Conservation (phyloP, 1,139 yeast species). For the Pichia sp. region DNA sequence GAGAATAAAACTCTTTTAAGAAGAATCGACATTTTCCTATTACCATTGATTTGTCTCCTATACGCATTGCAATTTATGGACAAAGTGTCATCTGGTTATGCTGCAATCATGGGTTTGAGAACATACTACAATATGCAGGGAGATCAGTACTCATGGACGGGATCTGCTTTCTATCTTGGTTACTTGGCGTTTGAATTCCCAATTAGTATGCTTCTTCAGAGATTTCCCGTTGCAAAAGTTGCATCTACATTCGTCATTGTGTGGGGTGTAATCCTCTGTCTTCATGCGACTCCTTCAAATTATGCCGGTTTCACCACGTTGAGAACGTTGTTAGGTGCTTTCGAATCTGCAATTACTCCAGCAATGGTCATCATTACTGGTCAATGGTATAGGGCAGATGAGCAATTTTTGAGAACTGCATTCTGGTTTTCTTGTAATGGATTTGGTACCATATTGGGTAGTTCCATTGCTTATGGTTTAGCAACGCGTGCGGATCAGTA, state of each 20-base stretch:
- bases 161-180: conserved; percentile 50
- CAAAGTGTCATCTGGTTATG: conserved; percentile 50
- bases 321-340: conserved; percentile 40
- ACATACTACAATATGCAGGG: conserved; percentile 43
- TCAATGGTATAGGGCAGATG: conserved; percentile 47
- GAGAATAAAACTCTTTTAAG: conserved; percentile 33
- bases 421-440: conserved; percentile 48
- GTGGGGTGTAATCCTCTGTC: conserved; percentile 41
- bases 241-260: conserved; percentile 31
- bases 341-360: conserved; percentile 34
- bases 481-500: conserved; percentile 27
- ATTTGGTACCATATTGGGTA: conserved; percentile 39
- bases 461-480: conserved; percentile 44
- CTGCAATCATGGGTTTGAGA: conserved; percentile 49
- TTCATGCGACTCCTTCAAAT: conserved; percentile 36
- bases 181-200: conserved; percentile 43
- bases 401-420: conserved; percentile 40
- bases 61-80: conserved; percentile 62
- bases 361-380: conserved; percentile 46
- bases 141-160: conserved; percentile 50
- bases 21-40: conserved; percentile 47
- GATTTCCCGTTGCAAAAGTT: conserved; percentile 37
- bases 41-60: conserved; percentile 49
- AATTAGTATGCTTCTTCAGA: conserved; percentile 36
- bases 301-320: conserved; percentile 34